Conservation (phyloP, 805 yeast species). For the Wickerhamiella qilinensis region DNA sequence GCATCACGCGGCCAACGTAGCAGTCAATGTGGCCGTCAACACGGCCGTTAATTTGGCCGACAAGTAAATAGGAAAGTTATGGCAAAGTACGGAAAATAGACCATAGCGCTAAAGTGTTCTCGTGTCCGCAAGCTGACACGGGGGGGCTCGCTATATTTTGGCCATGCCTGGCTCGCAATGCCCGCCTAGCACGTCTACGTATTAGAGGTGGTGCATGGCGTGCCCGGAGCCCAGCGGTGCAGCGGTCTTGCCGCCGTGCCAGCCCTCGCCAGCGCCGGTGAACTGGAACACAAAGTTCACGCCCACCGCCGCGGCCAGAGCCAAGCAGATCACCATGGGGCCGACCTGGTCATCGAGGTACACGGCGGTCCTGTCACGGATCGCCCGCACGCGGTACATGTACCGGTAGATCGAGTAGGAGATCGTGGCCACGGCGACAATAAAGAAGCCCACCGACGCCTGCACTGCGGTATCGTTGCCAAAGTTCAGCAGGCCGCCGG, state of each 20-base stretch:
- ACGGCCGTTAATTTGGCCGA: too few species aligned
- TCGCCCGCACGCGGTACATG: slow-evolving; percentile 65
- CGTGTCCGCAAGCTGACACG: too few species aligned
- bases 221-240: not conserved
- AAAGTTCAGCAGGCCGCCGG: slow-evolving; percentile 69
- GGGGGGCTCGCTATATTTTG: too few species aligned
- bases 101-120: too few species aligned
- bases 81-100: too few species aligned
- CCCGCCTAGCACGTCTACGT: not conserved
- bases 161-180: too few species aligned
- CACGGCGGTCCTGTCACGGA: slow-evolving; percentile 67
- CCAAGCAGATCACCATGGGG: slow-evolving; percentile 65
- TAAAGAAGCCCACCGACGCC: slow-evolving; percentile 74
- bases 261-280: slow-evolving; percentile 8
- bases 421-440: slow-evolving; percentile 62
- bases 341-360: slow-evolving; percentile 80
- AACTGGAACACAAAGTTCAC: slow-evolving; percentile 24
- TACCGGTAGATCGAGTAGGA: slow-evolving; percentile 58
- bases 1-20: too few species aligned
- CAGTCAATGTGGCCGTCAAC: too few species aligned
- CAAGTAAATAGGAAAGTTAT: too few species aligned
- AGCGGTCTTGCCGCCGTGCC: too few species aligned
- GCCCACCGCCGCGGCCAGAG: slow-evolving; percentile 52
- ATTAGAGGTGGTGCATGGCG: too few species aligned
- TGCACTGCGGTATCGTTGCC: slow-evolving; percentile 63